Percentiles rank a stretch among this genome's conserved stretches.
phyloP scores from a whole-genome alignment of 441 rosid species.

The Cnidoscolus chayamansa region DNA sequence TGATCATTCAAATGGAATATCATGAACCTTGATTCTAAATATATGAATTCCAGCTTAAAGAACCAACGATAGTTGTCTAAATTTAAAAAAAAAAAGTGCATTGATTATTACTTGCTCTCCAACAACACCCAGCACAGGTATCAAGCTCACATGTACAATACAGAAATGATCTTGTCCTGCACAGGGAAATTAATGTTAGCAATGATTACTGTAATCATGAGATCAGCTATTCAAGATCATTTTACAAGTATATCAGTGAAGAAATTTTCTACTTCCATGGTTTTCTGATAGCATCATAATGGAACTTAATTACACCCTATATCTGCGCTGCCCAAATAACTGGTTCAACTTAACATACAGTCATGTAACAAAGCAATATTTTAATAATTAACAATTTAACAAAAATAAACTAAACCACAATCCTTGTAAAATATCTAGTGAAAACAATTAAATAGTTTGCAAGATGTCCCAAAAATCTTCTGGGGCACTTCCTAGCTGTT shows the following conservation, averaged over 20 bases:
- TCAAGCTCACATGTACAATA: constrained; percentile 93
- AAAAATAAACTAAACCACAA: not conserved
- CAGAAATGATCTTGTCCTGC: constrained; percentile 82
- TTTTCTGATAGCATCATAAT: not conserved
- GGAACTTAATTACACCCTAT: not conserved
- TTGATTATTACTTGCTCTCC: constrained; percentile 73
- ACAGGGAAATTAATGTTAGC: constrained; percentile 13
- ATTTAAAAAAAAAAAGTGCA: not conserved
- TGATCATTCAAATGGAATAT: constrained; percentile 5
- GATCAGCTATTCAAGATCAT: not conserved
- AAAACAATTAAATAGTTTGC: not conserved
- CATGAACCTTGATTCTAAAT: constrained; percentile 18
- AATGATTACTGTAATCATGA: not conserved
- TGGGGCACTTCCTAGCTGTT: not conserved
- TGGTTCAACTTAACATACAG: not conserved
- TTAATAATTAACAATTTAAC: not conserved
- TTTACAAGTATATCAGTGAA: not conserved
- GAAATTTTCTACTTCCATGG: not conserved
- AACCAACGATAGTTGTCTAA: not conserved
- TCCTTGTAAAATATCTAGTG: not conserved
- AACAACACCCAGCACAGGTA: constrained; percentile 88
- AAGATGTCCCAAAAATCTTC: not conserved
- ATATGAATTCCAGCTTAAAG: constrained; percentile 2
- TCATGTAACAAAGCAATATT: not conserved
- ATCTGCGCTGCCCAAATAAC: not conserved